Percentiles rank a stretch among this genome's conserved stretches.
phyloP scores from a whole-genome alignment of 305 asterid genomes.

The Lippia alba region DNA sequence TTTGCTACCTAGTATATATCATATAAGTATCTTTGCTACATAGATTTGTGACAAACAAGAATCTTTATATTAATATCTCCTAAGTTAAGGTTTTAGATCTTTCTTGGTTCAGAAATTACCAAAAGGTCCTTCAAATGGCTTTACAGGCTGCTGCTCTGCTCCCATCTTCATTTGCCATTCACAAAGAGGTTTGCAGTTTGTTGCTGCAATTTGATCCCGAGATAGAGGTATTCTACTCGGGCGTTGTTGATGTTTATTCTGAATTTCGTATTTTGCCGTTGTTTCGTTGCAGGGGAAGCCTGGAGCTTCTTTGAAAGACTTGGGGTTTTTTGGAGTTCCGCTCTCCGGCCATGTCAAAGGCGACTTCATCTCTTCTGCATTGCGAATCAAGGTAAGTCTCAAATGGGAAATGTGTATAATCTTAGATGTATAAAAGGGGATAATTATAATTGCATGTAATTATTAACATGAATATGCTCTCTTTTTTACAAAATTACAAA shows the following conservation, averaged over 20 bases:
- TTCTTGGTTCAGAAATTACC: slow-evolving; percentile 5
- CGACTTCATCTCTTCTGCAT: slow-evolving; percentile 49
- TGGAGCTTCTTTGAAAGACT: slow-evolving; percentile 59
- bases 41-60: slow-evolving; percentile 19
- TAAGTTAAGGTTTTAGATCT: neutral
- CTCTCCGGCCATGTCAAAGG: slow-evolving; percentile 61
- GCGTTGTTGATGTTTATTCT: neutral
- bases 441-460: too few relatives aligned
- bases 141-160: slow-evolving; percentile 73
- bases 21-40: neutral
- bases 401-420: too few relatives aligned
- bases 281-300: slow-evolving; percentile 54
- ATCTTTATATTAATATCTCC: slow-evolving; percentile 23
- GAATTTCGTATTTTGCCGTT: neutral
- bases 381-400: slow-evolving; percentile 55
- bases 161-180: slow-evolving; percentile 64
- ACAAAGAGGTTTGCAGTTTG: slow-evolving; percentile 69
- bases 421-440: too few relatives aligned
- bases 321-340: slow-evolving; percentile 75
- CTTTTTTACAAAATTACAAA: neutral
- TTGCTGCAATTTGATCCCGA: neutral
- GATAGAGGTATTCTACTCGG: neutral
- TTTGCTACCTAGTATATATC: slow-evolving; percentile 34
- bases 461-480: too few relatives aligned
- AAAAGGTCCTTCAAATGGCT: slow-evolving; percentile 55